Conservation (phyloP, 1,284 basidiomycete species). For the Fomitopsis palustris region DNA sequence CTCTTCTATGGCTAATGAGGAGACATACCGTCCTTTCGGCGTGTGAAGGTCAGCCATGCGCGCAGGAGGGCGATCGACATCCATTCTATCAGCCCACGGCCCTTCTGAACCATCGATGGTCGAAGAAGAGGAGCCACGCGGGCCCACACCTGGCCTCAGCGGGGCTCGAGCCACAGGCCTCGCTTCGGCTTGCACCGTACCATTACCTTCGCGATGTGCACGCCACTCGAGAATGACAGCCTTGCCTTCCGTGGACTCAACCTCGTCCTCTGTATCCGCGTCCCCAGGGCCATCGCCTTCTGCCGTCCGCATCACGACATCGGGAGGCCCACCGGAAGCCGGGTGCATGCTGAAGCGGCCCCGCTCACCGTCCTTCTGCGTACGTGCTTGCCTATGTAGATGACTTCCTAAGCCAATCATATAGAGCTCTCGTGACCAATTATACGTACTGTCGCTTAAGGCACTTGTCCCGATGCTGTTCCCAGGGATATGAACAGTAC, state of each 20-base stretch:
- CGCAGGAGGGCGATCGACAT: not conserved
- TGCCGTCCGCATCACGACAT: slow-evolving; percentile 14
- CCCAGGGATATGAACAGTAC: slow-evolving; percentile 75
- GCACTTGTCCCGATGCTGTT: slow-evolving; percentile 72
- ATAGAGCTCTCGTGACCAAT: not conserved
- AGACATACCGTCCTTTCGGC: not conserved
- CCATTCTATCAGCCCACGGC: not conserved
- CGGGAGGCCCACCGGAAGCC: slow-evolving; percentile 15
- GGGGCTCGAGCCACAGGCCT: slow-evolving; percentile 13
- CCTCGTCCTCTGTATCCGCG: slow-evolving; percentile 24
- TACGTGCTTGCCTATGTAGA: slow-evolving; percentile 37
- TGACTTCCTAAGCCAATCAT: not conserved
- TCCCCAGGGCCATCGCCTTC: slow-evolving; percentile 17
- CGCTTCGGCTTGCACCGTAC: slow-evolving; percentile 16
- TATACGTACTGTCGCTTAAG: slow-evolving; percentile 56
- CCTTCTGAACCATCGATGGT: not conserved
- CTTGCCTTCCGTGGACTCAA: slow-evolving; percentile 18
- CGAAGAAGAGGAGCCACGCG: not conserved
- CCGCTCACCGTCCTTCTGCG: slow-evolving; percentile 29
- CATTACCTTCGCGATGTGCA: slow-evolving; percentile 13
- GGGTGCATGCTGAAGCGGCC: slow-evolving; percentile 31
- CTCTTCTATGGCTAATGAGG: not conserved
- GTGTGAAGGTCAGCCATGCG: not conserved
- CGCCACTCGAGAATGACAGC: not conserved
- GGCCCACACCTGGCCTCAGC: not conserved